Evolutionary conservation across 2,329 filamentous ascomycete species (phyloP), one percentile per base, ranked within the genome.

Genomic region (Aspergillus versicolor): DNA sequence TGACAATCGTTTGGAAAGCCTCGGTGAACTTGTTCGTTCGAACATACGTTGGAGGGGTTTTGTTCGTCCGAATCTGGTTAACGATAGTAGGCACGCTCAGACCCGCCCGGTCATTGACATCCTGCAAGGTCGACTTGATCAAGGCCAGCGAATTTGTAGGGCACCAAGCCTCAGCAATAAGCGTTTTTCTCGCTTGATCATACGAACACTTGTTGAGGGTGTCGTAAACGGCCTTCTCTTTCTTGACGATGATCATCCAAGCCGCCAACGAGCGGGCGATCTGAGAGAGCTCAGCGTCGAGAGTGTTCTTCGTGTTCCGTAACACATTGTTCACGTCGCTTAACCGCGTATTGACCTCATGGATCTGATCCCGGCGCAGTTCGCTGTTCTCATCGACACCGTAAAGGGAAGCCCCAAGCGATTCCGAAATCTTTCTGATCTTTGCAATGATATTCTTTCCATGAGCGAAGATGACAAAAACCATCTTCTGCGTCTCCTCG

Each of bases 11-110:
- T 77, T 99, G 94, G 81, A 99, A 99, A 22, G 89, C 94, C 69
- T 97, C 88, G 3, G 95, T 99, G 72, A 97, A 97, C 76, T 93
- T 96, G 82, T 99, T 99, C 32, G 92, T 97, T 80, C 96, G 96
- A 75, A 97, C 86, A 75, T 95, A 97, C 0, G 94, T 99, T 1
- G 94, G 94, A 24, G 95, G 94, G 5, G 91, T 97, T 82, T 97
- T 97, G 79, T 92, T 96, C 43, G 93, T 97, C 67, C 87, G 88
- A 72, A 99, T 94, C 79, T 96, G 92, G 75, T 97, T 97, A 80
- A 99, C 93, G 68, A 99, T 97, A 52, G 93, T 97, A 7, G 95
- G 93, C 27, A 97, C 92, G n/a, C 93, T 95, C 54, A 97, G 83
- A 27, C 95, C 94, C 64, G 94, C 94, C 62, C 92, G 87, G 76